These are phyloP conservation scores for Colletotrichum orbiculare DNA, from an alignment of 2,329 filamentous ascomycete species.

Conservation along the genomic window DNA sequence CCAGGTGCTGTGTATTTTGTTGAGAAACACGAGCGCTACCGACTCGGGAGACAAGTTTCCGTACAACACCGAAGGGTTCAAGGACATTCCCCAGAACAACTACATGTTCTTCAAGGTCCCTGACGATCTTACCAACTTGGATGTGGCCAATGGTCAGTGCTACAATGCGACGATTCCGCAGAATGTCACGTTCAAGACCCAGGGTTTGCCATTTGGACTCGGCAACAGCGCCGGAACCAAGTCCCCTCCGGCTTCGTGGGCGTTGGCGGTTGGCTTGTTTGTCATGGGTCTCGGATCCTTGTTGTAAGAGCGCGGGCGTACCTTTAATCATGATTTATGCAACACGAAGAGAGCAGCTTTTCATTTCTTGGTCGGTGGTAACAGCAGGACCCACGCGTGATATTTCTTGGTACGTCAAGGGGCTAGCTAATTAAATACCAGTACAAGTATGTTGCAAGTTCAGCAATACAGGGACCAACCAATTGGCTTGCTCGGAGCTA, in stretches of 20 bases:
- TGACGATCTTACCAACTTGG: constrained; percentile 73
- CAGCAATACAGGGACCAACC: background rate
- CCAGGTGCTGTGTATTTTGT: constrained; percentile 81
- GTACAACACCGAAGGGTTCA: constrained; percentile 79
- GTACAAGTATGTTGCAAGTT: too few species aligned
- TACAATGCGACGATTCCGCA: constrained; percentile 72
- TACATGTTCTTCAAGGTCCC: constrained; percentile 86
- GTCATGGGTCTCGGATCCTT: constrained; percentile 39
- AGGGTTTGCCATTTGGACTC: constrained; percentile 65
- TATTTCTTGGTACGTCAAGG: background rate
- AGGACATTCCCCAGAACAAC: constrained; percentile 70
- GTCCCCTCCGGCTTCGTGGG: constrained; percentile 39
- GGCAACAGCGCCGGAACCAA: constrained; percentile 47
- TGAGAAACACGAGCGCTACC: constrained; percentile 79
- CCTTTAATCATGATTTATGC: constrained; percentile 2
- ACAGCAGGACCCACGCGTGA: too few species aligned
- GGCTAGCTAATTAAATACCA: background rate
- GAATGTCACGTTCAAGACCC: constrained; percentile 77
- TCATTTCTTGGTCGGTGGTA: background rate
- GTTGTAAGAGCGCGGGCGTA: constrained; percentile 34
- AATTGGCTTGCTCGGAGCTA: background rate
- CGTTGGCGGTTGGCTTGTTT: constrained; percentile 38
- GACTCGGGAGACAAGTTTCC: constrained; percentile 76
- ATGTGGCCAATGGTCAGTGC: constrained; percentile 76
- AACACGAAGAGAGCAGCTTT: background rate